These are phyloP conservation scores for Prunus armeniaca DNA, from an alignment of 306 rosid genomes.

Conservation along the genomic window DNA sequence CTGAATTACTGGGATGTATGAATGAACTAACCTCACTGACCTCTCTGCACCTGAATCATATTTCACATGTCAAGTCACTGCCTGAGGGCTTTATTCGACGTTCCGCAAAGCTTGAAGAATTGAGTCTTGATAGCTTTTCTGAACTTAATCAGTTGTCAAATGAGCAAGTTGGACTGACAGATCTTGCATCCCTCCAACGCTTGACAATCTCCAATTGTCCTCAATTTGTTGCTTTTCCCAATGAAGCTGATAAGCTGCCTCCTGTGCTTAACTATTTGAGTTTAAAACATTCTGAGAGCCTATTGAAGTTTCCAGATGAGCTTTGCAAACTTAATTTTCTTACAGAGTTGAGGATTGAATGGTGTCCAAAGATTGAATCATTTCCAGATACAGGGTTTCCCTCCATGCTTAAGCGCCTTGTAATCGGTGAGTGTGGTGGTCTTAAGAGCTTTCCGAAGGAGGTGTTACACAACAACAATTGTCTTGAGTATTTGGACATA, in stretches of 20 bases:
- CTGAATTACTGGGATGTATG: slow-evolving; percentile 1
- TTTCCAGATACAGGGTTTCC: too few species aligned
- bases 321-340: slow-evolving; percentile 8
- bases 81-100: slow-evolving; percentile 3
- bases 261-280: slow-evolving; percentile 6
- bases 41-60: not conserved
- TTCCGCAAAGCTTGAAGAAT: not conserved
- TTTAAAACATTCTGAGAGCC: not conserved
- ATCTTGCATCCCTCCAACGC: slow-evolving; percentile 13
- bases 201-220: slow-evolving; percentile 13
- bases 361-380: too few species aligned
- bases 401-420: too few species aligned
- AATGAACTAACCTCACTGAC: slow-evolving; percentile 6
- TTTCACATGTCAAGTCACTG: not conserved
- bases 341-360: not conserved
- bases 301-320: not conserved
- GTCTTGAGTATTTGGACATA: too few species aligned
- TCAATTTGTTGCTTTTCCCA: not conserved
- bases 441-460: too few species aligned
- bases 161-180: not conserved
- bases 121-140: not conserved
- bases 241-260: not conserved
- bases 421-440: too few species aligned
- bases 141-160: not conserved
- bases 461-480: too few species aligned